Conservation (phyloP, 2,329 filamentous ascomycete genomes). For the Hypoxylon sp. region DNA sequence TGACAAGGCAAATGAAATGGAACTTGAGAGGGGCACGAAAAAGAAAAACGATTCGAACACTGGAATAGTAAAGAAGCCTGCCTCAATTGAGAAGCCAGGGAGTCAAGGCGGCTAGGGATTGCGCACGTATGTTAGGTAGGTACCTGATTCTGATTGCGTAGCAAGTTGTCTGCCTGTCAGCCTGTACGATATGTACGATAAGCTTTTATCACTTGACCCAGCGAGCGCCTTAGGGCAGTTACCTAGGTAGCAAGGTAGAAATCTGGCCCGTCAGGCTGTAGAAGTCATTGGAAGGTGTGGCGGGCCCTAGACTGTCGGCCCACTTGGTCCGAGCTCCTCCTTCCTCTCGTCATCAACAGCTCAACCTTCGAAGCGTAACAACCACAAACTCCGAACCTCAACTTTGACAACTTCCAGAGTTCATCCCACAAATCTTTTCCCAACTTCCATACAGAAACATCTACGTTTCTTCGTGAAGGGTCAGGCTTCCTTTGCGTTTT, state of each 20-base stretch:
- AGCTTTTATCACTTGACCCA: constrained; percentile 10
- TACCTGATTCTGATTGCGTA: constrained; percentile 41
- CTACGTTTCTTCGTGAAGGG: constrained; percentile 20
- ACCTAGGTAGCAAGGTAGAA: constrained; percentile 5
- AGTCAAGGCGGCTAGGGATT: background rate
- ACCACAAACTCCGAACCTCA: constrained; percentile 39
- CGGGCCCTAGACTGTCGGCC: constrained; percentile 20
- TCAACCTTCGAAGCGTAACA: constrained; percentile 32
- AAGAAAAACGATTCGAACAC: background rate
- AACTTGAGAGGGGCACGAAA: background rate
- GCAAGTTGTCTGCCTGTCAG: constrained; percentile 40
- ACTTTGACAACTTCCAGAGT: constrained; percentile 21
- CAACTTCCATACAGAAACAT: constrained; percentile 21
- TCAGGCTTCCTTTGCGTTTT: constrained; percentile 26
- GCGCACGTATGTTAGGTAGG: constrained; percentile 25
- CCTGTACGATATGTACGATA: no score
- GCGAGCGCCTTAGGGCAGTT: constrained; percentile 16
- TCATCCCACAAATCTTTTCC: constrained; percentile 16
- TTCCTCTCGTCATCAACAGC: constrained; percentile 43
- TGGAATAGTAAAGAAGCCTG: background rate
- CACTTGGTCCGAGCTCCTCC: constrained; percentile 41
- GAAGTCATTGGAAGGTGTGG: constrained; percentile 40
- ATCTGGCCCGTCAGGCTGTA: constrained; percentile 35
- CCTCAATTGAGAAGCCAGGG: background rate
- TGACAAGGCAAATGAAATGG: background rate